Evolutionary conservation across 768 basidiomycete genomes (phyloP), one percentile per base, ranked within the genome.

Genomic region (Suillus tomentosus): DNA sequence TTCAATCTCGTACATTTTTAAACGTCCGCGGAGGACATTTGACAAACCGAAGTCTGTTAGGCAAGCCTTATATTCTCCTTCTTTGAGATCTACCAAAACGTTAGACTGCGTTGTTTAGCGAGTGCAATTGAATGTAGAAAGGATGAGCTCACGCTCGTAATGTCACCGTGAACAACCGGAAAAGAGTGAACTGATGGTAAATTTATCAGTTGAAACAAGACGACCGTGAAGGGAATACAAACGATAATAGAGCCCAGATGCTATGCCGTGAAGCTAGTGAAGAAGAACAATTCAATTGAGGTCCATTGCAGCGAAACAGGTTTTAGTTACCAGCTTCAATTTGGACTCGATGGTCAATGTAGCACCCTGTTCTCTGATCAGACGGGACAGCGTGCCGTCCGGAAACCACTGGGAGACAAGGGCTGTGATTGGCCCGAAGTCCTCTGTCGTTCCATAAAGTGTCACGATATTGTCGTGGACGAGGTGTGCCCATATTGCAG

Each of bases 41-140:
- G 79, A 81, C 9, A 82, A 67, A 1, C 82, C 82, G 50, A 84
- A 84, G 59, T 84, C 82, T 34, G 77, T 75, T 6, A 84, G 66
- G 11, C 76, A 74, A 0, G 77, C 81, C 22, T 73, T 75, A 27
- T 76, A 65, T 19, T 66, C 45, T 19, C 22, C 50, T 0, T 15
- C 27, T 9, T 31, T 31, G 51, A 53, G 0, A 6, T 65, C 62
- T 2, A 71, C 15, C 19, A 70, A 60, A 0, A 71, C 61, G 1
- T 72, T 68, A 1, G 64, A 69, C 69, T 72, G 56, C 27, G 7
- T 13, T 10, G 2, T 5, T 39, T 10, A 19, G 13, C 4, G 4
- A 36, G 15, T 1, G 7, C 19, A 7, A 17, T 1, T 9, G 4
- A 42, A n/a, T 31, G 34, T 1, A 3, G 4, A 73, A 62, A 27